phyloP scores from a whole-genome alignment of 2,329 filamentous ascomycete genomes.

The Colletotrichum australisinense region DNA sequence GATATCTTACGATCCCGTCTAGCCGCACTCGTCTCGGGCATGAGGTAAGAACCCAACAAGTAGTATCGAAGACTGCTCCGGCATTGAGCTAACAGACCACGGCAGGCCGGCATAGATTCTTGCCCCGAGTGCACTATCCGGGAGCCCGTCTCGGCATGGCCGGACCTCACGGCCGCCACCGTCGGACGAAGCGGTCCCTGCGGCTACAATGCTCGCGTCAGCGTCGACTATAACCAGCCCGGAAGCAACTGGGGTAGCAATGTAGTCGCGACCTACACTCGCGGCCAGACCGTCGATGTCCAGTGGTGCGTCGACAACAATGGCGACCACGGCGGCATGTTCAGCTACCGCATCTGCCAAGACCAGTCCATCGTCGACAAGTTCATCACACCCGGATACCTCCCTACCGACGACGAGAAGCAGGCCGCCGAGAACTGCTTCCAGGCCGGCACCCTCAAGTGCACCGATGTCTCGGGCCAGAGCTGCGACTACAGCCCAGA shows the following conservation, averaged over 20 bases:
- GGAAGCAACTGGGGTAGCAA: slow-evolving; percentile 54
- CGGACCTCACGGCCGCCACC: slow-evolving; percentile 55
- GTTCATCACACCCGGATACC: slow-evolving; percentile 57
- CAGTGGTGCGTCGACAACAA: slow-evolving; percentile 68
- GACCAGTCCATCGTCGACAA: slow-evolving; percentile 62
- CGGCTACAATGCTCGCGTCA: slow-evolving; percentile 64
- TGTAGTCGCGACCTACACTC: slow-evolving; percentile 55
- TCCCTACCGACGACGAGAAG: slow-evolving; percentile 63
- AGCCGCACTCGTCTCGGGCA: slow-evolving; percentile 57
- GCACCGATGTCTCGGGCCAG: slow-evolving; percentile 62
- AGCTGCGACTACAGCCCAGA: slow-evolving; percentile 60
- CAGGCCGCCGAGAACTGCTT: slow-evolving; percentile 65
- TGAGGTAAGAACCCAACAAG: slow-evolving; percentile 46
- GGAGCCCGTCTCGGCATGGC: slow-evolving; percentile 63
- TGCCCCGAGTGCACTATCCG: slow-evolving; percentile 67
- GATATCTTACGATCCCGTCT: slow-evolving; percentile 55
- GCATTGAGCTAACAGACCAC: slow-evolving; percentile 14
- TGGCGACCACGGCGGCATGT: slow-evolving; percentile 68
- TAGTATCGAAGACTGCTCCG: no score
- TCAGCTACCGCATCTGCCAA: slow-evolving; percentile 64
- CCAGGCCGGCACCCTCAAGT: slow-evolving; percentile 56
- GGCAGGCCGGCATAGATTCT: slow-evolving; percentile 58
- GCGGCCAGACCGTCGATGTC: slow-evolving; percentile 59
- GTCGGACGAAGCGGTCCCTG: slow-evolving; percentile 62
- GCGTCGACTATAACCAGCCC: slow-evolving; percentile 64